A percentile compares a stretch with the other conserved stretches of the same genome.
These are phyloP conservation scores for Calonectria pseudoreteaudii DNA, from an alignment of 2,329 filamentous ascomycete species.

Conservation along the genomic window DNA sequence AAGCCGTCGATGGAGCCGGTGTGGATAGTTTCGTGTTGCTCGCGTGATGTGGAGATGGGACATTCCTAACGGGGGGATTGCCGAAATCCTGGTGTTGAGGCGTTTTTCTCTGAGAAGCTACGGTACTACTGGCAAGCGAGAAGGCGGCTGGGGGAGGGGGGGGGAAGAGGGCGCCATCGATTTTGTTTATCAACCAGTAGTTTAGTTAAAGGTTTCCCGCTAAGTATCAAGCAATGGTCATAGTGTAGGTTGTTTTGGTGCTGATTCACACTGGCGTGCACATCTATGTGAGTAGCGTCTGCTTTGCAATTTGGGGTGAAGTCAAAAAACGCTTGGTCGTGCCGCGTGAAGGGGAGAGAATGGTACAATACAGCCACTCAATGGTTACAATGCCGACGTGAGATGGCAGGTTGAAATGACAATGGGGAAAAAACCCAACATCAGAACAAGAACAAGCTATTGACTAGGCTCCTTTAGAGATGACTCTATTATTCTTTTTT, in stretches of 20 bases:
- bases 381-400: not conserved
- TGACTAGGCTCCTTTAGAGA: not conserved
- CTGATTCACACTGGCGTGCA: not conserved
- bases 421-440: not conserved
- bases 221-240: not conserved
- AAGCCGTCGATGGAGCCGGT: not conserved
- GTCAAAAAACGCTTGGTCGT: not conserved
- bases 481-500: not conserved
- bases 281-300: not conserved
- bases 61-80: not conserved
- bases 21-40: not conserved
- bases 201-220: not conserved
- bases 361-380: not conserved
- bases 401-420: not conserved
- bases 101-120: too few relatives aligned
- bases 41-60: not conserved
- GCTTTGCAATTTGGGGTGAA: not conserved
- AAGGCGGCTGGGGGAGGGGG: not conserved
- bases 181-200: not conserved
- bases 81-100: conserved; percentile 9
- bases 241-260: conserved; percentile 1
- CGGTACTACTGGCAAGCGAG: not conserved
- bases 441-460: not conserved
- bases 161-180: too few relatives aligned
- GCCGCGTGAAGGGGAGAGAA: not conserved